Percentiles rank a stretch among this genome's conserved stretches.
Conservation (phyloP, 1,139 yeast genomes). For the Meyerozyma athensensis region DNA sequence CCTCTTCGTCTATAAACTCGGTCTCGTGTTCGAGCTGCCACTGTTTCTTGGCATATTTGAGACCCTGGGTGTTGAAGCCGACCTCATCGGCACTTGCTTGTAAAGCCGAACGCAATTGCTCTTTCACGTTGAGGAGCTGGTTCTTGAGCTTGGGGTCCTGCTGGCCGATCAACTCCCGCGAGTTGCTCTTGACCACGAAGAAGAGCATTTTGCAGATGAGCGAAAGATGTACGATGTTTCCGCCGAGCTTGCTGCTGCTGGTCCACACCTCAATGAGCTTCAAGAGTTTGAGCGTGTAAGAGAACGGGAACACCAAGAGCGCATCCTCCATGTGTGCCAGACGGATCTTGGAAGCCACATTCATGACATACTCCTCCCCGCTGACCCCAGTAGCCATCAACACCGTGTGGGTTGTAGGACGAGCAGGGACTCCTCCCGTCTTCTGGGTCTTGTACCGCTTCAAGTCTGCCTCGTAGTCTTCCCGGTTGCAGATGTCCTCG, state of each 20-base stretch:
- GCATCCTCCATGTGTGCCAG: conserved; percentile 92
- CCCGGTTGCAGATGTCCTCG: conserved; percentile 60
- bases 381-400: conserved; percentile 63
- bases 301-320: conserved; percentile 81
- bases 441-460: conserved; percentile 34
- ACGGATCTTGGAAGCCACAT: conserved; percentile 61
- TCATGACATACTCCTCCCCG: conserved; percentile 78
- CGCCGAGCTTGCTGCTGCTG: conserved; percentile 35
- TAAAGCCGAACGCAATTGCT: conserved; percentile 52
- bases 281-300: conserved; percentile 68
- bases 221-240: conserved; percentile 48
- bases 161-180: conserved; percentile 68
- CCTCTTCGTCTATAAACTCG: conserved; percentile 70
- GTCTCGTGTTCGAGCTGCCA: conserved; percentile 75
- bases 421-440: conserved; percentile 42
- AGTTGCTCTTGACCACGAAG: conserved; percentile 67
- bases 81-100: conserved; percentile 50
- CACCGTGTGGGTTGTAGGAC: conserved; percentile 66
- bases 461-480: conserved; percentile 37
- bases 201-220: conserved; percentile 70
- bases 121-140: conserved; percentile 56
- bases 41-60: conserved; percentile 65
- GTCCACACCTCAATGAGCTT: conserved; percentile 78
- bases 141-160: conserved; percentile 57
- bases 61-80: conserved; percentile 87